These are phyloP conservation scores for Pythium sukuiense DNA, from an alignment of 352 stramenopile species.

Conservation along the genomic window DNA sequence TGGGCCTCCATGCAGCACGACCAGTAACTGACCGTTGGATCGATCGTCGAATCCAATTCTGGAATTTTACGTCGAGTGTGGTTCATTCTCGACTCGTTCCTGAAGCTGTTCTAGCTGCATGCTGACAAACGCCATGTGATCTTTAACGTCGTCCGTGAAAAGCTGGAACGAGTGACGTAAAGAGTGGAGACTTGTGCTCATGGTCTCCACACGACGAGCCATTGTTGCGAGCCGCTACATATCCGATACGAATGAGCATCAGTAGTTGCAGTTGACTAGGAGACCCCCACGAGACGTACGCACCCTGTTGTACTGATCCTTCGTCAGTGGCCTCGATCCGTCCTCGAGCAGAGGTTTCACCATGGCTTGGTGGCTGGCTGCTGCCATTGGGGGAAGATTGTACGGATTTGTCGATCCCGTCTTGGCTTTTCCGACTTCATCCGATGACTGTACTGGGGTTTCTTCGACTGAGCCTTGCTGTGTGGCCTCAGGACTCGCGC, in stretches of 20 bases:
- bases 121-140: slow-evolving; percentile 51
- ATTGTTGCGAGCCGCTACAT: slow-evolving; percentile 34
- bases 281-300: background rate
- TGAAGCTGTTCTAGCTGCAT: slow-evolving; percentile 40
- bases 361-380: too few species aligned
- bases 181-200: slow-evolving; percentile 41
- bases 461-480: background rate
- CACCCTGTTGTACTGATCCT: slow-evolving; percentile 27
- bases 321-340: slow-evolving; percentile 1
- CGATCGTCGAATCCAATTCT: slow-evolving; percentile 4
- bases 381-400: background rate
- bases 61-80: background rate
- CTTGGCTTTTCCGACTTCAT: background rate
- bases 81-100: background rate
- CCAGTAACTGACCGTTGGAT: slow-evolving; percentile 26
- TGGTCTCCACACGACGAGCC: slow-evolving; percentile 36
- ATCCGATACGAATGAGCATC: background rate
- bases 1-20: too few species aligned
- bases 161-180: slow-evolving; percentile 59
- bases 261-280: too few species aligned
- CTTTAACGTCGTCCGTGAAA: slow-evolving; percentile 52
- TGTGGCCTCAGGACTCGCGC: too few species aligned
- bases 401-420: background rate
- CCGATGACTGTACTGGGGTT: background rate
- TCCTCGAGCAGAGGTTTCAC: background rate